Evolutionary conservation across 2,329 filamentous ascomycete genomes (phyloP).

Genomic region (Paraphaeosphaeria minitans): DNA sequence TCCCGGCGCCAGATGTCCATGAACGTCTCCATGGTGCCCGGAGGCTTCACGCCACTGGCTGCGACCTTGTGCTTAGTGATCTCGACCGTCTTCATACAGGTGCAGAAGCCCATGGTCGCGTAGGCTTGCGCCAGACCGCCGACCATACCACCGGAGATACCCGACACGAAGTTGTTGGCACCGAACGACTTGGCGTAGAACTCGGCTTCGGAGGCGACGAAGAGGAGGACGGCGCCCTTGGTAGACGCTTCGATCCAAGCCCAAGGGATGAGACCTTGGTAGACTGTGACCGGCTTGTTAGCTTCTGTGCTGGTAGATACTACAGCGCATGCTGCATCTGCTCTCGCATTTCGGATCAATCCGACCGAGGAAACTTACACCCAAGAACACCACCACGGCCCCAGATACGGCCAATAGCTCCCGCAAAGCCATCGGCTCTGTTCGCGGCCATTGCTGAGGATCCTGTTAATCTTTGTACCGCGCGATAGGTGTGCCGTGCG

Average conservation of each 20-base stretch:
- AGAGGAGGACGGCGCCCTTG: slow-evolving; percentile 98
- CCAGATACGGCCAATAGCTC: slow-evolving; percentile 88
- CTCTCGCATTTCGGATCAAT: not conserved
- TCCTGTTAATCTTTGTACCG: not conserved
- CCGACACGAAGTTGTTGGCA: slow-evolving; percentile 83
- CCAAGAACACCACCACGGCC: slow-evolving; percentile 88
- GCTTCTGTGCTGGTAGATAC: slow-evolving; percentile 7
- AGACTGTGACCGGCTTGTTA: slow-evolving; percentile 66
- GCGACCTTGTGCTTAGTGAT: slow-evolving; percentile 98
- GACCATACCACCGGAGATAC: slow-evolving; percentile 88
- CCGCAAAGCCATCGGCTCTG: slow-evolving; percentile 82
- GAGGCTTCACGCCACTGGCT: slow-evolving; percentile 78
- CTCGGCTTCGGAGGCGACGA: slow-evolving; percentile 97
- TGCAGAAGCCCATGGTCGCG: slow-evolving; percentile 99
- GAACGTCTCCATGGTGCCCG: slow-evolving; percentile 92
- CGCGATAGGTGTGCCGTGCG: not conserved
- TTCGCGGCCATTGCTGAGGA: slow-evolving; percentile 84
- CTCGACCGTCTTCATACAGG: slow-evolving; percentile 99
- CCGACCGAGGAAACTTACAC: slow-evolving; percentile 68
- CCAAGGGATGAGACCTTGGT: slow-evolving; percentile 93
- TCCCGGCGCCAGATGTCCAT: slow-evolving; percentile 96
- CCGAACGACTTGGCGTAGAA: slow-evolving; percentile 86
- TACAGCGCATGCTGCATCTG: not conserved
- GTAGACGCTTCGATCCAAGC: slow-evolving; percentile 99
- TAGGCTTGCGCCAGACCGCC: slow-evolving; percentile 98